Percentiles rank a stretch among this genome's conserved stretches.
These are phyloP conservation scores for Podosphaera xanthii DNA, from an alignment of 2,329 filamentous ascomycete species.

Conservation along the genomic window DNA sequence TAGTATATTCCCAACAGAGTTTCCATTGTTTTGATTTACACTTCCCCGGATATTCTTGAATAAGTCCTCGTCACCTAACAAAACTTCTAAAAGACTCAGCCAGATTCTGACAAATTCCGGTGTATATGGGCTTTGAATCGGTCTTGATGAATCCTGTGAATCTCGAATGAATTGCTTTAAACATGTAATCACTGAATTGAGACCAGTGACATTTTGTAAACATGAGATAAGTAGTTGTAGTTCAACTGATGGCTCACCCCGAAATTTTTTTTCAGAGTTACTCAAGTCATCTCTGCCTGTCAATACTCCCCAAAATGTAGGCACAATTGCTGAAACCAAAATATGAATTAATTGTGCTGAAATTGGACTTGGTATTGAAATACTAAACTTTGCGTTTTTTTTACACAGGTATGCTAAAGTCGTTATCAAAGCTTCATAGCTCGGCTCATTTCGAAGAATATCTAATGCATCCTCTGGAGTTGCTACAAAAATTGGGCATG, in stretches of 20 bases:
- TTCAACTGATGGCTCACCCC: conserved; percentile 13
- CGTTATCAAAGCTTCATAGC: conserved; percentile 29
- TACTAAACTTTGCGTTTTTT: conserved; percentile 23
- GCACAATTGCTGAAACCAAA: conserved; percentile 50
- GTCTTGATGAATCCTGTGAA: conserved; percentile 18
- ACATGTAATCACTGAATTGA: conserved; percentile 55
- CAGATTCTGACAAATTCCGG: conserved; percentile 19
- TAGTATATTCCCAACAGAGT: conserved; percentile 23
- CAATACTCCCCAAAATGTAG: conserved; percentile 59
- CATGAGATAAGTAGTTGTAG: conserved; percentile 33
- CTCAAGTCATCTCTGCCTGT: neutral
- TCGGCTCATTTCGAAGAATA: conserved; percentile 36
- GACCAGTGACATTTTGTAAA: conserved; percentile 49
- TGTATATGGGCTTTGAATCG: conserved; percentile 12
- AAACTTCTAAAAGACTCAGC: conserved; percentile 19
- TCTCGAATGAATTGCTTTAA: conserved; percentile 38
- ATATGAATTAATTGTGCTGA: conserved; percentile 54
- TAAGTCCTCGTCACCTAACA: conserved; percentile 23
- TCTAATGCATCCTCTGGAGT: conserved; percentile 29
- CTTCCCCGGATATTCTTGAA: conserved; percentile 22
- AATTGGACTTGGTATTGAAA: conserved; percentile 39
- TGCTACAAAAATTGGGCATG: conserved; percentile 2
- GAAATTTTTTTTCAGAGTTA: neutral
- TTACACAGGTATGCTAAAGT: conserved; percentile 29
- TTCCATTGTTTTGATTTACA: conserved; percentile 17